A percentile compares a stretch with the other conserved stretches of the same genome.
Evolutionary conservation across 1,139 yeast genomes (phyloP).

Genomic region (Lizanozyma gosingica): DNA sequence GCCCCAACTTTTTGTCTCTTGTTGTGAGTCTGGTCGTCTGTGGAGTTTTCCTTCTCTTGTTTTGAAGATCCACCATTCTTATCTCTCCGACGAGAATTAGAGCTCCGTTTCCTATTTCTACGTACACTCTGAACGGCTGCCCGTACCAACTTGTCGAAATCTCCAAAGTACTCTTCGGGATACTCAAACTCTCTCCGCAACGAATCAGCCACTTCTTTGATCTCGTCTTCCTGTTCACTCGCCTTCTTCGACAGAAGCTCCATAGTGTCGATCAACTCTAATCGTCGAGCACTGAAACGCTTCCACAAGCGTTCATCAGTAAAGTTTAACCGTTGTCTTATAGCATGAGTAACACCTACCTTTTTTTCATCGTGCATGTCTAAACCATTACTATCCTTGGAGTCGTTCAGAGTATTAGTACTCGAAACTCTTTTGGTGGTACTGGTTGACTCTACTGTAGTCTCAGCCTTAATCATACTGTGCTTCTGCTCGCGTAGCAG

Average conservation of each 20-base stretch:
- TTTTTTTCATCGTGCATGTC: conserved; percentile 2
- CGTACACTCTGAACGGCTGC: conserved; percentile 76
- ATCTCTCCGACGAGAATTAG: conserved; percentile 14
- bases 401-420: no score
- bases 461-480: no score
- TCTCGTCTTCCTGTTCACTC: conserved; percentile 81
- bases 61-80: background rate
- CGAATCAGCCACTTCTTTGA: conserved; percentile 65
- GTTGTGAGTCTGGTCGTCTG: background rate
- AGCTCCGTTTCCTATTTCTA: conserved; percentile 35
- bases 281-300: conserved; percentile 75
- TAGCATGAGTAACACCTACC: conserved; percentile 68
- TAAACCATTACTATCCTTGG: no score
- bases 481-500: no score
- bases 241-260: conserved; percentile 76
- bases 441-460: no score
- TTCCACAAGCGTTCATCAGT: conserved; percentile 82
- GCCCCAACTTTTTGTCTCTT: conserved; percentile 7
- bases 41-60: no score
- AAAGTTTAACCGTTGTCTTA: conserved; percentile 66
- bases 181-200: conserved; percentile 72
- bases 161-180: conserved; percentile 46
- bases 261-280: conserved; percentile 78
- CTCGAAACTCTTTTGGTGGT: no score
- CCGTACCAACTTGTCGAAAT: conserved; percentile 81